phyloP scores from a whole-genome alignment of 495 filamentous ascomycete genomes.

The Penicillium robsamsonii region DNA sequence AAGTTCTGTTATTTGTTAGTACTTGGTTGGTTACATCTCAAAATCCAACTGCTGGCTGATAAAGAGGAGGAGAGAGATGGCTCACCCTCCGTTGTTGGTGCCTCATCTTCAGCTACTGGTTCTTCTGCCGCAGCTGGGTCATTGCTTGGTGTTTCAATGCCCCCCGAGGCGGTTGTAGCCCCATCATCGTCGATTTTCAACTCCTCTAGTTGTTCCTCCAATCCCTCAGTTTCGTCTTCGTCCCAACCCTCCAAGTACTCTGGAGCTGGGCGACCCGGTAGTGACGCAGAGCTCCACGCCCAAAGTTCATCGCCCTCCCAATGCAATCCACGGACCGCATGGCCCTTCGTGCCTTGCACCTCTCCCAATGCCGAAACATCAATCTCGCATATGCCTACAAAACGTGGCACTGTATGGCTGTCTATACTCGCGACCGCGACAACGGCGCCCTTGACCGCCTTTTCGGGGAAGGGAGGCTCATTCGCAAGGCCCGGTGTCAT shows the following conservation, averaged over 20 bases:
- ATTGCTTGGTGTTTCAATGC: conserved; percentile 21
- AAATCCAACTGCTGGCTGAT: neutral
- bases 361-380: conserved; percentile 57
- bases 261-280: conserved; percentile 50
- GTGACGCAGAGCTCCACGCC: conserved; percentile 58
- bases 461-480: conserved; percentile 64
- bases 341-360: conserved; percentile 64
- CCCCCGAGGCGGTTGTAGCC: conserved; percentile 27
- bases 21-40: neutral
- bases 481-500: conserved; percentile 72
- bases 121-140: conserved; percentile 17
- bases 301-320: conserved; percentile 76
- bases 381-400: conserved; percentile 66
- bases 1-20: conserved; percentile 53
- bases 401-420: conserved; percentile 58
- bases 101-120: conserved; percentile 36
- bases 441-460: conserved; percentile 59
- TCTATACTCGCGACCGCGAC: conserved; percentile 67
- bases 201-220: conserved; percentile 41
- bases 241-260: conserved; percentile 51
- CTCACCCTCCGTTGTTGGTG: conserved; percentile 57
- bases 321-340: conserved; percentile 65
- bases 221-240: conserved; percentile 35
- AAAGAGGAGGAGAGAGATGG: neutral
- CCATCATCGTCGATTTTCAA: conserved; percentile 39